Conservation (phyloP, 306 rosid genomes). For the Acacia melanoxylon region DNA sequence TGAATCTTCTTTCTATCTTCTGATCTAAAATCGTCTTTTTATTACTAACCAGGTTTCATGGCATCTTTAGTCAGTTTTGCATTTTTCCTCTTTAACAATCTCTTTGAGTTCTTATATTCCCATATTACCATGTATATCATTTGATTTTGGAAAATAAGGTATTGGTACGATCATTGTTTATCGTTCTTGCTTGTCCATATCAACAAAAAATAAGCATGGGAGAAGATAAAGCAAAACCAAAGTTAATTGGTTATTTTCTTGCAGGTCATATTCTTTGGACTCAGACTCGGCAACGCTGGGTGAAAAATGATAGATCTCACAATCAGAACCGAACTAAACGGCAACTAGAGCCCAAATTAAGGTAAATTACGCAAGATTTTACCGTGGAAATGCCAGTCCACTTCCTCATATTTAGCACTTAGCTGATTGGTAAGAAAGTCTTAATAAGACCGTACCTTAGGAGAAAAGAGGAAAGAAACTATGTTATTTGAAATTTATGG, state of each 20-base stretch:
- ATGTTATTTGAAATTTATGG: not conserved
- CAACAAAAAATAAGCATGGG: not conserved
- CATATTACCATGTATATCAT: not conserved
- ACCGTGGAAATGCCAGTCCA: not conserved
- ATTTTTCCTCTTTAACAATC: not conserved
- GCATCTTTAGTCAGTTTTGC: not conserved
- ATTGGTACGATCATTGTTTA: not conserved
- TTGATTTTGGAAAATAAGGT: not conserved
- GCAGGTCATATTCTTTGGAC: constrained; percentile 81
- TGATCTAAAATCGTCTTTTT: not conserved
- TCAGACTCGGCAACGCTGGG: constrained; percentile 69
- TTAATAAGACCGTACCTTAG: not conserved
- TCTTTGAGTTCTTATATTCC: not conserved
- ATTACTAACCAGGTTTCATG: constrained; percentile 4
- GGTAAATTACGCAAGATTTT: constrained; percentile 35
- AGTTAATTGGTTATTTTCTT: constrained; percentile 6
- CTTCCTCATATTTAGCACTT: not conserved
- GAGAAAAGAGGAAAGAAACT: not conserved
- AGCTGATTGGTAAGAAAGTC: not conserved
- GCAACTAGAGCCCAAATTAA: constrained; percentile 62
- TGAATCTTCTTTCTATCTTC: not conserved
- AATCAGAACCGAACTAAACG: constrained; percentile 38
- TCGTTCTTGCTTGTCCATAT: constrained; percentile 10
- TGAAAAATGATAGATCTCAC: constrained; percentile 49
- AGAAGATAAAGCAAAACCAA: not conserved